These are phyloP conservation scores for Malus orientalis DNA, from an alignment of 306 rosid genomes.

Conservation along the genomic window DNA sequence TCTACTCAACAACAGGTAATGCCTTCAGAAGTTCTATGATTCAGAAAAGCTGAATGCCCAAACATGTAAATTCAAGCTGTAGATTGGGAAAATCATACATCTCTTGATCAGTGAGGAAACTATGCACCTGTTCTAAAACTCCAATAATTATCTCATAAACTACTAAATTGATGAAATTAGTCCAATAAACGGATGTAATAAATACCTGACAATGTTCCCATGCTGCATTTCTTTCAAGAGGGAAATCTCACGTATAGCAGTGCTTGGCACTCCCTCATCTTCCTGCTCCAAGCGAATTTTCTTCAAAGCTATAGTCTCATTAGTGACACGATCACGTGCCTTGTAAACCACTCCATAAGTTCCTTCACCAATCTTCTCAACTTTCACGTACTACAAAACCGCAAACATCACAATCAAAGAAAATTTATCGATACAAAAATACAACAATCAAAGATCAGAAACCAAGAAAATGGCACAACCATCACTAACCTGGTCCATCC, in stretches of 20 bases:
- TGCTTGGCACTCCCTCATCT: conserved; percentile 91
- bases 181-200: background rate
- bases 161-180: background rate
- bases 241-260: conserved; percentile 87
- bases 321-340: conserved; percentile 75
- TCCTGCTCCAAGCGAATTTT: conserved; percentile 92
- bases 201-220: conserved; percentile 77
- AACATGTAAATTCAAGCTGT: background rate
- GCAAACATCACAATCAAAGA: conserved; percentile 1
- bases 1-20: background rate
- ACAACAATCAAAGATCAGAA: background rate
- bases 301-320: conserved; percentile 79
- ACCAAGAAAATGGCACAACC: background rate
- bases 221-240: conserved; percentile 90
- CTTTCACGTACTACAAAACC: conserved; percentile 69
- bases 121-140: background rate
- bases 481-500: conserved; percentile 15
- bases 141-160: background rate
- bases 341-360: conserved; percentile 91
- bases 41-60: background rate
- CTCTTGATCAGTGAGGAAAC: background rate
- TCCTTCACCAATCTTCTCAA: conserved; percentile 92
- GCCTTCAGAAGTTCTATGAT: background rate
- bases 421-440: background rate
- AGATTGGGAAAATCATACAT: background rate